Conservation (phyloP, 2,329 filamentous ascomycete genomes). For the Trichoderma cornu-damae region DNA sequence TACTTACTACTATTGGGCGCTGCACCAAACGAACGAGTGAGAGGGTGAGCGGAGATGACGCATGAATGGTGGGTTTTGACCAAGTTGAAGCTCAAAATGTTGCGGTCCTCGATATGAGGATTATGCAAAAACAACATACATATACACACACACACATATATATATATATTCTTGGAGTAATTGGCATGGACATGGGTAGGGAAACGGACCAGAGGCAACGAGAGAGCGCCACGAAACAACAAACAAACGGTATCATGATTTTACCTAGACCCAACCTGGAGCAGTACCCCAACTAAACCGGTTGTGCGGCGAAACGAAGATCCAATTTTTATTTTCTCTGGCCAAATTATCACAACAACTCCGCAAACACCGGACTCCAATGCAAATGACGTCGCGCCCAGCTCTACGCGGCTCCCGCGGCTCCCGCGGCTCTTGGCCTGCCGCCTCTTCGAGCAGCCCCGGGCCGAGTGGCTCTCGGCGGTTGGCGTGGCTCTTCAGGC, state of each 20-base stretch:
- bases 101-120: too few relatives aligned
- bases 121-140: too few relatives aligned
- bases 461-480: slow-evolving; percentile 27
- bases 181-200: not conserved
- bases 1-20: too few relatives aligned
- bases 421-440: slow-evolving; percentile 23
- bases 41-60: not conserved
- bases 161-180: not conserved
- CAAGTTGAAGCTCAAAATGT: too few relatives aligned
- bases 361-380: not conserved
- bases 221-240: not conserved
- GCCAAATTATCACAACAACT: not conserved
- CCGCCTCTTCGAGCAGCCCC: slow-evolving; percentile 28
- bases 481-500: slow-evolving; percentile 21
- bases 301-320: not conserved
- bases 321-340: too few relatives aligned
- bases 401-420: not conserved
- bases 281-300: not conserved
- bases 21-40: not conserved
- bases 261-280: not conserved
- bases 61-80: not conserved
- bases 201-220: not conserved
- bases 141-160: too few relatives aligned
- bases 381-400: not conserved
- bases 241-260: not conserved